Evolutionary conservation across 139 green algal genomes (phyloP).

Genomic region (Diplosphaera chodatii): DNA sequence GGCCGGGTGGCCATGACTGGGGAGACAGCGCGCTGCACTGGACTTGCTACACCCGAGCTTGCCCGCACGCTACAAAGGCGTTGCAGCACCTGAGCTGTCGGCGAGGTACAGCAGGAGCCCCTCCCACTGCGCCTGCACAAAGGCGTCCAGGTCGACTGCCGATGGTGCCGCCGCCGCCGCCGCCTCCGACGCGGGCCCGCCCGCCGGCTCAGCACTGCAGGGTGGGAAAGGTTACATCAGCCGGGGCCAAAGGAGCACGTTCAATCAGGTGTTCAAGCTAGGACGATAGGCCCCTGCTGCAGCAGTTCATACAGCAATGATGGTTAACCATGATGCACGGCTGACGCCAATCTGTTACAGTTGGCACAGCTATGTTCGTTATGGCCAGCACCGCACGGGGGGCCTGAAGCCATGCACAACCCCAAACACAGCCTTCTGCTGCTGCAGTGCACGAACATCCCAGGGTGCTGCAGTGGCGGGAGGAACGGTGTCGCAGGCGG

Average conservation of each 20-base stretch:
- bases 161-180: conserved; percentile 21
- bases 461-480: too few species aligned
- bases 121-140: conserved; percentile 58
- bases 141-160: conserved; percentile 30
- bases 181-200: conserved; percentile 9
- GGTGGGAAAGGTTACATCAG: neutral
- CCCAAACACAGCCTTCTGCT: neutral
- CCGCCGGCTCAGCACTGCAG: conserved; percentile 5
- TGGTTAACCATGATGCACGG: neutral
- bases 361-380: too few species aligned
- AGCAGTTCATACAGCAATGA: neutral
- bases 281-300: neutral
- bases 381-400: neutral
- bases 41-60: too few species aligned
- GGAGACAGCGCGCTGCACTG: too few species aligned
- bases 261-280: neutral
- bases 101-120: conserved; percentile 53
- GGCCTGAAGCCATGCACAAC: neutral
- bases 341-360: too few species aligned
- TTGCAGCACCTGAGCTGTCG: too few species aligned
- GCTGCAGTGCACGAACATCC: neutral
- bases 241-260: neutral
- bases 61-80: too few species aligned
- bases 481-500: too few species aligned
- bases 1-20: too few species aligned